Percentiles rank a stretch among this genome's conserved stretches.
These are phyloP conservation scores for Trichosanthes cucumerina DNA, from an alignment of 306 rosid genomes.

Conservation along the genomic window DNA sequence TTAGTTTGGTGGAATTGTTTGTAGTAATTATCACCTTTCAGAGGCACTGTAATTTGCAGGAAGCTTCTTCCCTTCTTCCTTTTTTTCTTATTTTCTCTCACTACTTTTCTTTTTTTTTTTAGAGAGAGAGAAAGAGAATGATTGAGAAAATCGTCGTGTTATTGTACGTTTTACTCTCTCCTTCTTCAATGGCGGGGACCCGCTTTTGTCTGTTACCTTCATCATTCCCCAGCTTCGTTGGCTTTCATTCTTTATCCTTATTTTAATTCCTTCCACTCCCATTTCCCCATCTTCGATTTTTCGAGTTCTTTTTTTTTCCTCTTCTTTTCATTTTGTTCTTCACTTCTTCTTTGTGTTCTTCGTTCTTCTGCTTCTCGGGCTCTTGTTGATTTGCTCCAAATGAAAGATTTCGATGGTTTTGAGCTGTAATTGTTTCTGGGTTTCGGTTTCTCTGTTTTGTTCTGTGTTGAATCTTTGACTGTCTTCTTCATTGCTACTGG, in stretches of 20 bases:
- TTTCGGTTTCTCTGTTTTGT: not conserved
- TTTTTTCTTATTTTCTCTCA: not conserved
- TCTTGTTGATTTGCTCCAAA: not conserved
- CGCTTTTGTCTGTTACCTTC: constrained; percentile 19
- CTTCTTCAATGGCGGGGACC: constrained; percentile 18
- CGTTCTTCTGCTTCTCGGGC: not conserved
- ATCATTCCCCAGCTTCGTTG: not conserved
- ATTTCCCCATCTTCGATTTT: not conserved
- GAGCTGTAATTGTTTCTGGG: not conserved
- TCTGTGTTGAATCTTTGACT: not conserved
- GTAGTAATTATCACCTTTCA: not conserved
- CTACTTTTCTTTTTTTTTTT: not conserved
- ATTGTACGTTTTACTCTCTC: not conserved
- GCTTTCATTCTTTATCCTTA: not conserved
- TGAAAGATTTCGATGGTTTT: not conserved
- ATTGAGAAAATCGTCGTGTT: not conserved
- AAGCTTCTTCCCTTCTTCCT: constrained; percentile 5
- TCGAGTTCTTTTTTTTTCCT: too few species aligned
- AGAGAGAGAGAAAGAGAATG: constrained; percentile 6
- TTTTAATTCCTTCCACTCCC: not conserved
- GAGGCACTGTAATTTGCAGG: not conserved
- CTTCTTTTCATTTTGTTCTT: not conserved
- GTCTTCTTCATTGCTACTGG: not conserved
- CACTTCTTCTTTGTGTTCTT: not conserved
- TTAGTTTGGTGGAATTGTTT: not conserved